Base-by-base conservation (phyloP, 1,139 yeast genomes). In the Lodderomyces theae region DNA sequence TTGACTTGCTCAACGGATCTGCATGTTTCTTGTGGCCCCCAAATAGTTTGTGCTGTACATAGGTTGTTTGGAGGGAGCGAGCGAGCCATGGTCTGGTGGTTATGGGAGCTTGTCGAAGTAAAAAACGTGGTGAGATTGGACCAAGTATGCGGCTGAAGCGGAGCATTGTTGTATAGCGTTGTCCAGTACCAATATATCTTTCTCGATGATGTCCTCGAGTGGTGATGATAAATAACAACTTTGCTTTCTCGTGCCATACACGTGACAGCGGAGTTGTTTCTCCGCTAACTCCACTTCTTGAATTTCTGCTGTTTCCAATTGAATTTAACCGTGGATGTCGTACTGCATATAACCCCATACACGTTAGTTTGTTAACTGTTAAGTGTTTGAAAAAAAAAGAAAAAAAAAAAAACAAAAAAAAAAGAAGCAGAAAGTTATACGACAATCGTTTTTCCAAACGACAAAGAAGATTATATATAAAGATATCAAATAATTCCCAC, bases 1-100 rank as follows among this genome's bases (percentile, higher is more conserved):
- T n/a, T 2, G 34, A 17, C 10, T 21, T 38, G 4, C 28, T 25
- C 6, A 13, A 12, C 12, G 25, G 25, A 6, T 17, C 24, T 4
- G 33, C 3, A 3, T 13, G 17, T 16, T 26, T 21, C 16, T 26
- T 35, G 33, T 16, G 22, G 9, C 31, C 31, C 6, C 34, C 25
- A 29, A 38, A 38, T 17, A 38, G 31, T 29, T 38, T 38, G 7
- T 16, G n/a, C 11, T 15, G 16, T 16, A 19, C 4, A 16, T 31
- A n/a, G 5, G 31, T 16, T n/a, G 31, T 12, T 16, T 34, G 34
- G 21, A 38, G 34, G 15, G 19, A 21, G 6, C 38, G 37, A 19
- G 18, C 19, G 9, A 26, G 33, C 16, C 28, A 28, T 29, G 34
- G 25, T 21, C 22, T 36, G 12, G 34, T 18, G 5, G n/a, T 15